phyloP scores from a whole-genome alignment of 306 rosid species.

The Vachellia pachyceras region DNA sequence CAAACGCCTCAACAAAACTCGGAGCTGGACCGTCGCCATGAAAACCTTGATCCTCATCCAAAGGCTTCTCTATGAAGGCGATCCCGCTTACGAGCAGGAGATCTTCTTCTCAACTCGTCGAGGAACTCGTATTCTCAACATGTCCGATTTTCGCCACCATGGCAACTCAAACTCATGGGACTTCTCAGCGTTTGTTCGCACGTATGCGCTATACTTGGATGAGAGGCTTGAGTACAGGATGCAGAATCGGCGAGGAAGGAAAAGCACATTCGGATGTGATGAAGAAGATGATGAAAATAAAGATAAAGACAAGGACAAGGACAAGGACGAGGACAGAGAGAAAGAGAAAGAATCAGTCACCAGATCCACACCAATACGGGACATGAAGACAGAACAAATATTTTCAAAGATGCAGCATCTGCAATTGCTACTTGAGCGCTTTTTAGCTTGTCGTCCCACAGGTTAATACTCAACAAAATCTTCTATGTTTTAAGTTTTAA shows the following conservation, averaged over 20 bases:
- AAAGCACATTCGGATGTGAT: slow-evolving; percentile 55
- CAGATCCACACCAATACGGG: slow-evolving; percentile 67
- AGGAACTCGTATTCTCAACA: slow-evolving; percentile 85
- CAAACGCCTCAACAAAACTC: slow-evolving; percentile 80
- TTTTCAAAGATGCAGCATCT: slow-evolving; percentile 80
- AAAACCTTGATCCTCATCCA: slow-evolving; percentile 77
- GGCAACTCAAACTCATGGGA: slow-evolving; percentile 69
- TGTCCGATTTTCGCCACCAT: slow-evolving; percentile 82
- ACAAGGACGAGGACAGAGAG: slow-evolving; percentile 32
- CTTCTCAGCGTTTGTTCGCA: slow-evolving; percentile 79
- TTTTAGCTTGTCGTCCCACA: slow-evolving; percentile 94
- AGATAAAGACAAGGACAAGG: slow-evolving; percentile 44
- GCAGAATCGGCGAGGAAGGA: slow-evolving; percentile 82
- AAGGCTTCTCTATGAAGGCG: slow-evolving; percentile 76
- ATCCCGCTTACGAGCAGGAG: slow-evolving; percentile 96
- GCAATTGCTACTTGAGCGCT: slow-evolving; percentile 84
- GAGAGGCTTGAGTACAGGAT: slow-evolving; percentile 87
- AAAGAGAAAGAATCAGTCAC: slow-evolving; percentile 4
- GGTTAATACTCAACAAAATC: slow-evolving; percentile 48
- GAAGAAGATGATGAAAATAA: slow-evolving; percentile 53
- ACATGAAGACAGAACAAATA: slow-evolving; percentile 64
- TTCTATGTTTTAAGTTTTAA: not conserved
- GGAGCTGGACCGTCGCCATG: slow-evolving; percentile 79
- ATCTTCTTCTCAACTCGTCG: slow-evolving; percentile 89
- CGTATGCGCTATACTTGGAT: slow-evolving; percentile 77